A percentile compares a stretch with the other conserved stretches of the same genome.
phyloP scores from a whole-genome alignment of 1,284 basidiomycete species.

The Apiotrichum domesticum region DNA sequence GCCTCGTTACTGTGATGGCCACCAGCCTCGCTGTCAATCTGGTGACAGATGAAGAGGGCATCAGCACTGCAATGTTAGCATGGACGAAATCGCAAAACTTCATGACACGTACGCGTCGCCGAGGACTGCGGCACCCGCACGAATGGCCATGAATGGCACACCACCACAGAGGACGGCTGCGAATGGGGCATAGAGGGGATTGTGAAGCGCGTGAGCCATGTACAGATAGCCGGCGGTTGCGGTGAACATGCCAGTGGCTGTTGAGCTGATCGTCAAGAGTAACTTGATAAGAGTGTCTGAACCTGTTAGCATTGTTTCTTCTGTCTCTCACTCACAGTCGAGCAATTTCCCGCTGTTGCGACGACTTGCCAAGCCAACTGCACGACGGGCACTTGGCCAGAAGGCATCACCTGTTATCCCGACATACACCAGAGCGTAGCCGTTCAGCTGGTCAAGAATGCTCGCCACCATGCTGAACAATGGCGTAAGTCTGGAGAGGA shows the following conservation, averaged over 20 bases:
- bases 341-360: slow-evolving; percentile 41
- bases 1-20: slow-evolving; percentile 61
- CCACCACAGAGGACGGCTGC: slow-evolving; percentile 71
- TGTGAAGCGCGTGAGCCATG: slow-evolving; percentile 72
- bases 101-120: slow-evolving; percentile 59
- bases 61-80: slow-evolving; percentile 51
- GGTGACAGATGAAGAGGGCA: slow-evolving; percentile 79
- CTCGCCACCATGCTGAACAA: slow-evolving; percentile 52
- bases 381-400: slow-evolving; percentile 66
- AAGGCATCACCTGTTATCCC: slow-evolving; percentile 82
- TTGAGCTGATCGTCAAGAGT: slow-evolving; percentile 58
- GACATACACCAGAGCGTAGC: slow-evolving; percentile 74
- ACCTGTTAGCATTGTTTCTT: slow-evolving; percentile 1
- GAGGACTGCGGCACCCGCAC: slow-evolving; percentile 75
- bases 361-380: slow-evolving; percentile 49
- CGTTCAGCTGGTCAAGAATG: slow-evolving; percentile 67
- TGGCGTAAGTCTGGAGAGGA: slow-evolving; percentile 47
- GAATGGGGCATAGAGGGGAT: slow-evolving; percentile 68
- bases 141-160: slow-evolving; percentile 70
- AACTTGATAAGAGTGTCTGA: slow-evolving; percentile 60
- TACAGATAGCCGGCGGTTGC: slow-evolving; percentile 78
- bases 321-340: slow-evolving; percentile 37
- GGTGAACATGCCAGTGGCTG: slow-evolving; percentile 70
- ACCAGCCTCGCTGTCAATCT: slow-evolving; percentile 72
- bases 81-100: too few species aligned